Evolutionary conservation across 306 rosid species (phyloP).

Genomic region (Acacia confusa): DNA sequence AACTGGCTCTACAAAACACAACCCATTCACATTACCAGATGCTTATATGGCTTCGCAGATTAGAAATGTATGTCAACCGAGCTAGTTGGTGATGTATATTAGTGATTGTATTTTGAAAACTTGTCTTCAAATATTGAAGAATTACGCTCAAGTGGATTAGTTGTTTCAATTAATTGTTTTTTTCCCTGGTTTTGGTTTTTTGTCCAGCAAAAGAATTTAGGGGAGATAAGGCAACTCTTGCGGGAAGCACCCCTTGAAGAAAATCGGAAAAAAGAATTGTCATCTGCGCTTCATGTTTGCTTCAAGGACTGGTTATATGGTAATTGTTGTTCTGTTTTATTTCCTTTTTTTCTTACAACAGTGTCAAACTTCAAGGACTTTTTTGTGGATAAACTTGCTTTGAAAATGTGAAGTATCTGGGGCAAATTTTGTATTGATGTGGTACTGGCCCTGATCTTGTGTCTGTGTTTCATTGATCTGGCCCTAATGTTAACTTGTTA

Average conservation of each 20-base stretch:
- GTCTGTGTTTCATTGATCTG: slow-evolving; percentile 3
- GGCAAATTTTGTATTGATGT: neutral
- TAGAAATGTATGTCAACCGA: slow-evolving; percentile 64
- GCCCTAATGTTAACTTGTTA: neutral
- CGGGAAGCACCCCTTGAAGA: slow-evolving; percentile 92
- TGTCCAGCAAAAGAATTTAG: slow-evolving; percentile 69
- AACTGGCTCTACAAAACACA: slow-evolving; percentile 67
- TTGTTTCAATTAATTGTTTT: slow-evolving; percentile 18
- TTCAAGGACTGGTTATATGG: slow-evolving; percentile 99
- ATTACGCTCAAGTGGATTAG: slow-evolving; percentile 19
- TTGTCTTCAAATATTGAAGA: slow-evolving; percentile 12
- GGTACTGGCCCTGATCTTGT: slow-evolving; percentile 10
- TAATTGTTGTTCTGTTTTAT: slow-evolving; percentile 34
- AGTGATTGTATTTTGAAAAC: slow-evolving; percentile 26
- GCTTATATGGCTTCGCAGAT: slow-evolving; percentile 69
- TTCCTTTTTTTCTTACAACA: neutral
- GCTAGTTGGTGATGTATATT: slow-evolving; percentile 18
- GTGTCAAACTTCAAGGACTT: slow-evolving; percentile 1
- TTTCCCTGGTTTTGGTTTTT: slow-evolving; percentile 21
- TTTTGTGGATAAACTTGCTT: neutral
- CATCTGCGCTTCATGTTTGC: slow-evolving; percentile 87
- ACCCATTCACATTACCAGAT: slow-evolving; percentile 86
- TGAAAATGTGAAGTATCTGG: neutral
- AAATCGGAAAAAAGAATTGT: slow-evolving; percentile 77
- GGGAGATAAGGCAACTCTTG: slow-evolving; percentile 71